Evolutionary conservation across 345 rosid species (phyloP).

Genomic region (Salix koriyanagi): DNA sequence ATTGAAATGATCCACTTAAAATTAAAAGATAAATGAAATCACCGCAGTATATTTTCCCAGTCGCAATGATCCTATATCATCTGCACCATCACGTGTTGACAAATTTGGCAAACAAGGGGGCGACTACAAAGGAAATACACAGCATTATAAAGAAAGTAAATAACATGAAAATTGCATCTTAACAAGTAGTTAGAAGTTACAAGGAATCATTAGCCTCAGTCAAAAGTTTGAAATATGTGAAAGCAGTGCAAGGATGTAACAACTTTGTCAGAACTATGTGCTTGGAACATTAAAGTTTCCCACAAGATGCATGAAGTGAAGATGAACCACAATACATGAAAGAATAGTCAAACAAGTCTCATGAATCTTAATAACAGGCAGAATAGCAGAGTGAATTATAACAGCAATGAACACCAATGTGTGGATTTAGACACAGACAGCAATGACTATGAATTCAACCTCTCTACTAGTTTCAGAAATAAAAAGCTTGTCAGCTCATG

Average conservation of each 20-base stretch:
- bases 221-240: not conserved
- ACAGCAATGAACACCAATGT: no score
- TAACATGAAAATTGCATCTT: not conserved
- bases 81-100: constrained; percentile 38
- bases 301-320: no score
- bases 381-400: no score
- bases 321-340: no score
- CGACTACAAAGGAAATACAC: constrained; percentile 33
- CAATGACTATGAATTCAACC: no score
- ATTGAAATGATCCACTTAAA: constrained; percentile 2
- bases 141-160: not conserved
- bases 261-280: not conserved
- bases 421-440: no score
- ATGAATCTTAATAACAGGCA: no score
- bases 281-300: not conserved
- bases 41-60: constrained; percentile 77
- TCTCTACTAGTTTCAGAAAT: no score
- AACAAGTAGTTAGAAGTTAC: not conserved
- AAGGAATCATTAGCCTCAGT: not conserved
- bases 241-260: not conserved
- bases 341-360: no score
- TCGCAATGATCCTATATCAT: constrained; percentile 51
- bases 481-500: no score
- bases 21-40: constrained; percentile 17
- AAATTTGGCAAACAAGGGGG: constrained; percentile 72